Conservation (phyloP, 306 rosid genomes). For the Lagenaria siceraria region DNA sequence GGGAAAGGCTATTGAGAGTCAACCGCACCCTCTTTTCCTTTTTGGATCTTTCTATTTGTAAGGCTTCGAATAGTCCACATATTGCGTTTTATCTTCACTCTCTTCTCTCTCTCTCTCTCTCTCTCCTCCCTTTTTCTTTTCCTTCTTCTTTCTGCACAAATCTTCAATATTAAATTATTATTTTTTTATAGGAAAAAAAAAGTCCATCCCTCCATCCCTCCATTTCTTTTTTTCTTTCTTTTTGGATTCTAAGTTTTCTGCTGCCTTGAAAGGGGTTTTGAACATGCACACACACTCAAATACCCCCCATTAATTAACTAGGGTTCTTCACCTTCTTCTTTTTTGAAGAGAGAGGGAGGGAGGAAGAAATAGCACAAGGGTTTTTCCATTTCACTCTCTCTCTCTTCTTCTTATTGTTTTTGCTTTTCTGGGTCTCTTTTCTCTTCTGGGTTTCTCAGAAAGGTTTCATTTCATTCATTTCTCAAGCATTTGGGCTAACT, state of each 20-base stretch:
- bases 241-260: conserved; percentile 11
- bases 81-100: conserved; percentile 37
- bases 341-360: conserved; percentile 4
- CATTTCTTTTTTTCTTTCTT: neutral
- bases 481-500: neutral
- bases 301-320: conserved; percentile 14
- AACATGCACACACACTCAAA: conserved; percentile 44
- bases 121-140: neutral
- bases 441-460: neutral
- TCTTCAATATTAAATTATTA: neutral
- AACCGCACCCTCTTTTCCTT: conserved; percentile 40
- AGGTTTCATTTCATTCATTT: neutral
- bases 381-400: neutral
- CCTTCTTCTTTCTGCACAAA: neutral
- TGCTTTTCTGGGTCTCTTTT: neutral
- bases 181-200: neutral
- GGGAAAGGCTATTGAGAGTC: conserved; percentile 37
- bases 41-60: conserved; percentile 71
- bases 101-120: neutral
- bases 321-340: conserved; percentile 36
- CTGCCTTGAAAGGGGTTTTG: neutral
- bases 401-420: conserved; percentile 26
- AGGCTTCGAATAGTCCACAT: conserved; percentile 94
- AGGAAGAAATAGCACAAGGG: conserved; percentile 25
- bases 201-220: neutral